phyloP scores from a whole-genome alignment of 179 eudicot genomes.

The Actinidia polygama region DNA sequence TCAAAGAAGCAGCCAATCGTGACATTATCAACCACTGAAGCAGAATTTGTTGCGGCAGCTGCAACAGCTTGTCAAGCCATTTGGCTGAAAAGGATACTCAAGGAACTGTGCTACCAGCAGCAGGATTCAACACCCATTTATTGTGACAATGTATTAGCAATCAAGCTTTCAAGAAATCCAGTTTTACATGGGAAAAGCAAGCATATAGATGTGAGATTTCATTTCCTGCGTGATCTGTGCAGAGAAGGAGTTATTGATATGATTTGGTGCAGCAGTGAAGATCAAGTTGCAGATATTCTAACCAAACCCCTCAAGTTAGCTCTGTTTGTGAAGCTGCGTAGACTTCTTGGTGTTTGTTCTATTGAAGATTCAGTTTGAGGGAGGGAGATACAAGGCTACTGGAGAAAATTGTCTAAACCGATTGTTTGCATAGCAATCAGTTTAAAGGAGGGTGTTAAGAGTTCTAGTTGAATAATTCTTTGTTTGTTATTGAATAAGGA shows the following conservation, averaged over 20 bases:
- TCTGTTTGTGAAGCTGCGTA: not conserved
- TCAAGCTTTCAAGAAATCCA: not conserved
- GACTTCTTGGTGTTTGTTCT: not conserved
- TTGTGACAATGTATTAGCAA: not conserved
- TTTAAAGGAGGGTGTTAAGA: conserved; percentile 15
- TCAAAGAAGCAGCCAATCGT: not conserved
- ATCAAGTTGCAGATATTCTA: too few species aligned
- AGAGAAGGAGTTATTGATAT: too few species aligned
- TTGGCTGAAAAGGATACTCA: not conserved
- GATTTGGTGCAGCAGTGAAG: too few species aligned
- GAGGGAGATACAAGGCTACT: not conserved
- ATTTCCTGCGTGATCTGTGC: not conserved
- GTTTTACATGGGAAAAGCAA: not conserved
- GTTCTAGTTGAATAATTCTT: not conserved
- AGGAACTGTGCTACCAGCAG: not conserved
- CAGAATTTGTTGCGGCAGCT: too few species aligned
- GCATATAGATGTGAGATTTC: not conserved
- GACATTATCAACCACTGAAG: too few species aligned
- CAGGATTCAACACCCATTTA: not conserved
- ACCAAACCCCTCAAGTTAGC: not conserved
- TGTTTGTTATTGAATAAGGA: too few species aligned
- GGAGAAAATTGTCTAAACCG: not conserved
- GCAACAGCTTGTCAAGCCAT: not conserved
- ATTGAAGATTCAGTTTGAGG: not conserved
- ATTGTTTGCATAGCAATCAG: not conserved